A percentile compares a stretch with the other conserved stretches of the same genome.
Evolutionary conservation across 2,329 filamentous ascomycete species (phyloP).

Genomic region (Xylariales sp.): DNA sequence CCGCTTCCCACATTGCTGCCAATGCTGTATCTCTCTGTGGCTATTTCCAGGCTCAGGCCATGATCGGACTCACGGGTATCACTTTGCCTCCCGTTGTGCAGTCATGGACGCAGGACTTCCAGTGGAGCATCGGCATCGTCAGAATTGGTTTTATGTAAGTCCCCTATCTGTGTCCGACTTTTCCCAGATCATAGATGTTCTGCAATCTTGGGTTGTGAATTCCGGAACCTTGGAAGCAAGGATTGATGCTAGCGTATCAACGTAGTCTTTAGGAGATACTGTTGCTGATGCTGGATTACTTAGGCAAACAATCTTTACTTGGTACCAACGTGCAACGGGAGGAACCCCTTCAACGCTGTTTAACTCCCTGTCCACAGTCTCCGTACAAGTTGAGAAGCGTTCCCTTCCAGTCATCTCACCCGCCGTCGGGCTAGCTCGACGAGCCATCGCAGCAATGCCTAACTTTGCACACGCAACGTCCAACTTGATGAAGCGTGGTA

Average conservation of each 20-base stretch:
- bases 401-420: conserved; percentile 29
- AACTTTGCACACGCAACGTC: conserved; percentile 25
- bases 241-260: too few relatives aligned
- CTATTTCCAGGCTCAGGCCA: conserved; percentile 92
- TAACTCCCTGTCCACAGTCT: conserved; percentile 67
- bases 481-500: conserved; percentile 47
- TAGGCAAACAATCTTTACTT: conserved; percentile 75
- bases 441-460: conserved; percentile 50
- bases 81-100: conserved; percentile 81
- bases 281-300: background rate
- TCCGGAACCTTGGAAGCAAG: background rate
- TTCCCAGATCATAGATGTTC: background rate
- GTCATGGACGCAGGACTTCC: conserved; percentile 95
- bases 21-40: conserved; percentile 91
- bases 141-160: conserved; percentile 60
- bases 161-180: background rate
- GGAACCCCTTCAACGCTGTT: conserved; percentile 78
- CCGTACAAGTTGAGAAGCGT: conserved; percentile 76
- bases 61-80: conserved; percentile 80
- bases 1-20: conserved; percentile 88
- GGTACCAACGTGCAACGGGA: conserved; percentile 93
- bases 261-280: too few relatives aligned
- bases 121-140: conserved; percentile 98
- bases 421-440: conserved; percentile 44
- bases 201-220: background rate